Evolutionary conservation across 164 flowering plant species (phyloP).

Genomic region (Nelumbo lutea): DNA sequence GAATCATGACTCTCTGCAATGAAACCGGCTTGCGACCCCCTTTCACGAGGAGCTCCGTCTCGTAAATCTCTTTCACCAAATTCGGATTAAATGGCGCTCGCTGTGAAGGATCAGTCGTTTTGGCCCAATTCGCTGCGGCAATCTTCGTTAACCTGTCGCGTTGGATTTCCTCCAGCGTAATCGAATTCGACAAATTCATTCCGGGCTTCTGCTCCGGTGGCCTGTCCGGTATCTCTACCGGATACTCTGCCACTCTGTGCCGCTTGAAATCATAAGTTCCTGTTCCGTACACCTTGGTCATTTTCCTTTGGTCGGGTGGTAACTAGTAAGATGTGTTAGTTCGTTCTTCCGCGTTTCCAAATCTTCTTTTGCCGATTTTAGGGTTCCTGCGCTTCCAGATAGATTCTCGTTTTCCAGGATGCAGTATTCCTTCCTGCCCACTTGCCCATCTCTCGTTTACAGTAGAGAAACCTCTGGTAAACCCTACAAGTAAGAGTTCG

Average conservation of each 20-base stretch:
- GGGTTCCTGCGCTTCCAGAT: too few species aligned
- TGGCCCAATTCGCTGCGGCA: constrained; percentile 71
- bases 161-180: constrained; percentile 75
- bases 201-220: constrained; percentile 46
- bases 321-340: too few species aligned
- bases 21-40: constrained; percentile 68
- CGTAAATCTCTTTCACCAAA: constrained; percentile 77
- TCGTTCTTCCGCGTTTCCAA: too few species aligned
- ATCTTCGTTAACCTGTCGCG: constrained; percentile 74
- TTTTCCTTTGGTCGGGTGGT: constrained; percentile 8
- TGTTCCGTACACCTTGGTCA: constrained; percentile 82
- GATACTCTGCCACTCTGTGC: constrained; percentile 91
- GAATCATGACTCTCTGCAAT: constrained; percentile 84
- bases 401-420: neutral
- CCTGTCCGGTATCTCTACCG: constrained; percentile 36
- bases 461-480: neutral
- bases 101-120: constrained; percentile 26
- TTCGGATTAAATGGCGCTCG: constrained; percentile 44
- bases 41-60: constrained; percentile 62
- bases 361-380: neutral
- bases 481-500: neutral
- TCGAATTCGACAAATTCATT: constrained; percentile 44
- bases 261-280: constrained; percentile 84
- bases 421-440: neutral
- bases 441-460: neutral